A percentile compares a stretch with the other conserved stretches of the same genome.
Evolutionary conservation across 768 basidiomycete genomes (phyloP).

Genomic region (Cystofilobasidium bisporidii): DNA sequence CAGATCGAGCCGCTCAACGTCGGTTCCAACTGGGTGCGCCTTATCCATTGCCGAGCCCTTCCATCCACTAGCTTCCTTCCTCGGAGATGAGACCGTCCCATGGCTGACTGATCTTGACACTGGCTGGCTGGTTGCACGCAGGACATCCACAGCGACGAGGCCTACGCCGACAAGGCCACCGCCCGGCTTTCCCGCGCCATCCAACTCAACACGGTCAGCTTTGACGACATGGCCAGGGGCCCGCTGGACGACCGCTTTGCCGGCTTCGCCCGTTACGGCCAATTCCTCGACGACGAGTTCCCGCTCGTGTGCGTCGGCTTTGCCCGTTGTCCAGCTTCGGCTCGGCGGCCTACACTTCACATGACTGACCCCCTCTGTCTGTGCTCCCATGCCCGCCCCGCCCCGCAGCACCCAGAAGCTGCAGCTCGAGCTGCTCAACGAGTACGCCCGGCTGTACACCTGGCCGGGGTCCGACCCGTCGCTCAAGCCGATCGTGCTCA

Average conservation of each 20-base stretch:
- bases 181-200: constrained; percentile 15
- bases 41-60: background rate
- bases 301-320: background rate
- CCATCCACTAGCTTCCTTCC: background rate
- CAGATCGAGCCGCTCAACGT: constrained; percentile 19
- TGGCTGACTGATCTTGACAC: background rate
- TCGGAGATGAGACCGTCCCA: background rate
- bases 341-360: background rate
- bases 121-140: background rate
- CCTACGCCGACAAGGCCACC: constrained; percentile 4
- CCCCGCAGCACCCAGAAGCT: background rate
- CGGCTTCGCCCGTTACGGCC: background rate
- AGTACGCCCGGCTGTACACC: constrained; percentile 21
- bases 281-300: constrained; percentile 21
- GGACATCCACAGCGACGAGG: constrained; percentile 7
- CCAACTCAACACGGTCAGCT: constrained; percentile 10
- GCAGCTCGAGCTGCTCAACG: constrained; percentile 19
- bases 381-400: background rate
- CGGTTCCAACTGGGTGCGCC: constrained; percentile 17
- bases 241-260: constrained; percentile 8
- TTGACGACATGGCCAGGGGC: constrained; percentile 17
- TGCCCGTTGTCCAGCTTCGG: background rate
- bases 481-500: constrained; percentile 24
- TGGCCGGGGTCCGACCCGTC: background rate
- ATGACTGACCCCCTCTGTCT: background rate